These are phyloP conservation scores for Pouteria glomerata DNA, from an alignment of 148 eudicot species.

Conservation along the genomic window DNA sequence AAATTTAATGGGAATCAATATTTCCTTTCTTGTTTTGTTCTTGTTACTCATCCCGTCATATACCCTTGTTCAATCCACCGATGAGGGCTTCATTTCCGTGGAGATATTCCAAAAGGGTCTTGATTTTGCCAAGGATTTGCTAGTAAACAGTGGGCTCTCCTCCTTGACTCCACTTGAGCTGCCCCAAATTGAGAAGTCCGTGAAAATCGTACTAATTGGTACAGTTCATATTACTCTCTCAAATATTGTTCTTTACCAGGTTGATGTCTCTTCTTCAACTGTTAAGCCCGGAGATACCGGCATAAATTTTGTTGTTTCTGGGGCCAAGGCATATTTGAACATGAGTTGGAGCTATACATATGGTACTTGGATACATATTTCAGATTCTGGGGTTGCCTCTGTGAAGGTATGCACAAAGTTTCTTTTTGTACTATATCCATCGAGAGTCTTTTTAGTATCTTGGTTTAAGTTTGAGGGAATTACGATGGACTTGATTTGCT, in stretches of 20 bases:
- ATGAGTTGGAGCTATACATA: conserved; percentile 85
- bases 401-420: conserved; percentile 44
- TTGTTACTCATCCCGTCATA: conserved; percentile 13
- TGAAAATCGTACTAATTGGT: conserved; percentile 62
- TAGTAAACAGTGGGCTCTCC: conserved; percentile 50
- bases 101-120: conserved; percentile 76
- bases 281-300: conserved; percentile 49
- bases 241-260: conserved; percentile 43
- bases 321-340: conserved; percentile 60
- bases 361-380: conserved; percentile 55
- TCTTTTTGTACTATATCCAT: background rate
- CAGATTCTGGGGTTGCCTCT: conserved; percentile 72
- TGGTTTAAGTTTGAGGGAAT: background rate
- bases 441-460: background rate
- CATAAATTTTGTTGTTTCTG: conserved; percentile 44
- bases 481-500: background rate
- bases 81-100: conserved; percentile 57
- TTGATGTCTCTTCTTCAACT: conserved; percentile 51
- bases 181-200: conserved; percentile 47
- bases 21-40: background rate
- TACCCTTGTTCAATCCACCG: conserved; percentile 36
- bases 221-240: conserved; percentile 58
- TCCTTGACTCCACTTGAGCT: conserved; percentile 63
- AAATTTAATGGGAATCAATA: conserved; percentile 1
- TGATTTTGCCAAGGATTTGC: conserved; percentile 62